Percentiles rank a stretch among this genome's conserved stretches.
phyloP scores from a whole-genome alignment of 345 rosid species.

The Lumnitzera littorea region DNA sequence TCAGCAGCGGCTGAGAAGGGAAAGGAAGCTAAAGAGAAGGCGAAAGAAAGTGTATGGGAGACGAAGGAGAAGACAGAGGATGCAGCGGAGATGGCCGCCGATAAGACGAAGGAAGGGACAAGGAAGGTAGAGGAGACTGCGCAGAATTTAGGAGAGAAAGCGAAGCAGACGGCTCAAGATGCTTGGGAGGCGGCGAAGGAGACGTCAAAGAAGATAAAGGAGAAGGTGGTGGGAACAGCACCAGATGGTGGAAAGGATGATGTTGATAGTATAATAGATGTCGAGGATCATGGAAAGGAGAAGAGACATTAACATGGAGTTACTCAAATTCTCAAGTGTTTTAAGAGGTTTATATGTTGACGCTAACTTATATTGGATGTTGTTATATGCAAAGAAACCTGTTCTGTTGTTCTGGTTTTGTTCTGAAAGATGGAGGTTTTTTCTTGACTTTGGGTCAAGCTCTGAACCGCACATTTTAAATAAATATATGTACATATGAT shows the following conservation, averaged over 20 bases:
- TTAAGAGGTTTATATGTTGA: not conserved
- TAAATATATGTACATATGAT: no score
- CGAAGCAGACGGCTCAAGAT: conserved; percentile 15
- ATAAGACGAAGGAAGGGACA: conserved; percentile 17
- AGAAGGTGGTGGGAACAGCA: conserved; percentile 12
- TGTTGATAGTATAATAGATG: not conserved
- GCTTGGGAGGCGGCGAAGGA: conserved; percentile 13
- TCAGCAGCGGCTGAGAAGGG: conserved; percentile 4
- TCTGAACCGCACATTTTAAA: no score
- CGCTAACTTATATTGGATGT: not conserved
- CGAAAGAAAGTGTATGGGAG: conserved; percentile 18
- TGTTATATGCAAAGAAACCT: not conserved
- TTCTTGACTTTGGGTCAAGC: no score
- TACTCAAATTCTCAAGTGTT: not conserved
- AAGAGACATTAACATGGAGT: conserved; percentile 1
- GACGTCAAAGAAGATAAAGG: conserved; percentile 20
- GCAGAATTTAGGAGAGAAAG: conserved; percentile 11
- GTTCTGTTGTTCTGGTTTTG: no score
- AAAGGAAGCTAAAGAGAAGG: conserved; percentile 10
- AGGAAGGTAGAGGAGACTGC: conserved; percentile 6
- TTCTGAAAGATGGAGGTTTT: no score
- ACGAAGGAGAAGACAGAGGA: conserved; percentile 12
- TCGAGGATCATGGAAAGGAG: not conserved
- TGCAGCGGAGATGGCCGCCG: conserved; percentile 7
- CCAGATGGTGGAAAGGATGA: conserved; percentile 5